Evolutionary conservation across 495 filamentous ascomycete species (phyloP).

Genomic region (Annulohypoxylon stygium): DNA sequence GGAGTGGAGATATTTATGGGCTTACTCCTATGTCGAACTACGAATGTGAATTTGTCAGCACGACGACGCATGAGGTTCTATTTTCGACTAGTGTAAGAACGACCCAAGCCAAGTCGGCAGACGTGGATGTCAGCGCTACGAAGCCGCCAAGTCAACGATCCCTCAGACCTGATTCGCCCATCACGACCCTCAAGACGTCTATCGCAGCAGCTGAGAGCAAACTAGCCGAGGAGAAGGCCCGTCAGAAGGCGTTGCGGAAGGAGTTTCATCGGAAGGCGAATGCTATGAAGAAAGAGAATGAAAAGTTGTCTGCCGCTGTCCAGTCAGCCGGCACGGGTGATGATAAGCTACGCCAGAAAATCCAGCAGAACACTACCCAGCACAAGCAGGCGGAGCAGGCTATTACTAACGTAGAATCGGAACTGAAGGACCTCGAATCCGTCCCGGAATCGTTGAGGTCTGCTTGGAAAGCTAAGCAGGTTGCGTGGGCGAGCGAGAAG

Average conservation of each 20-base stretch:
- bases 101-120: conserved; percentile 74
- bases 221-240: conserved; percentile 79
- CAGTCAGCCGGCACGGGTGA: conserved; percentile 82
- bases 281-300: conserved; percentile 81
- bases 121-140: conserved; percentile 62
- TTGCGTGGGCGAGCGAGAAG: conserved; percentile 72
- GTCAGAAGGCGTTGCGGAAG: conserved; percentile 79
- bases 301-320: conserved; percentile 75
- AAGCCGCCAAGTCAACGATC: conserved; percentile 67
- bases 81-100: conserved; percentile 86
- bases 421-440: conserved; percentile 75
- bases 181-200: conserved; percentile 88
- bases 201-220: conserved; percentile 84
- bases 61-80: conserved; percentile 76
- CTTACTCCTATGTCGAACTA: conserved; percentile 89
- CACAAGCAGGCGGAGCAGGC: conserved; percentile 84
- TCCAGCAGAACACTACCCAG: conserved; percentile 81
- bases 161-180: conserved; percentile 84
- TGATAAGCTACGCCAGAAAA: conserved; percentile 83
- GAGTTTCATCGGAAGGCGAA: conserved; percentile 81
- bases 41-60: conserved; percentile 84
- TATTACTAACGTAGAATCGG: conserved; percentile 67
- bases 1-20: conserved; percentile 89
- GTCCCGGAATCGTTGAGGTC: conserved; percentile 76
- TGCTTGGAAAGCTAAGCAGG: conserved; percentile 71